phyloP scores from a whole-genome alignment of 257 asterid species.

The Scutellaria baicalensis region DNA sequence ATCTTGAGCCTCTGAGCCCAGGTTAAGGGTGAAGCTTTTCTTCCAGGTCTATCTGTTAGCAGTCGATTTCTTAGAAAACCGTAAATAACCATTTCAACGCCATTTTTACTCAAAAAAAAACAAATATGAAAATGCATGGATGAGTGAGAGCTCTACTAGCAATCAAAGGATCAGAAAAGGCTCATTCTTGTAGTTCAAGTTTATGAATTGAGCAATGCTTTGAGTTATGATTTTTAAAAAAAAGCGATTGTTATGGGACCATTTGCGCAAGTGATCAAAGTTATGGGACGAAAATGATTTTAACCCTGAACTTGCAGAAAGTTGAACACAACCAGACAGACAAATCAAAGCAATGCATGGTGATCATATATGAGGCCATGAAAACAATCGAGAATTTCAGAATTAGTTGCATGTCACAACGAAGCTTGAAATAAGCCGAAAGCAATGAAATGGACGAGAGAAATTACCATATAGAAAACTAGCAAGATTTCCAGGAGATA shows the following conservation, averaged over 20 bases:
- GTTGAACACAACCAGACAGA: neutral
- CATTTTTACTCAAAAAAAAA: neutral
- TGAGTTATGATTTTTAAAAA: no score
- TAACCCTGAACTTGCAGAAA: no score
- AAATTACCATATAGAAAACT: constrained; percentile 71
- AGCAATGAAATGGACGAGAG: neutral
- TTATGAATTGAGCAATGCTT: no score
- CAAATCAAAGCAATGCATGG: neutral
- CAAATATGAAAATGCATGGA: neutral
- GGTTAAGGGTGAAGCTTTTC: constrained; percentile 59
- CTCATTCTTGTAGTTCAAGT: no score
- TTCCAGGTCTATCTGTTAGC: constrained; percentile 77
- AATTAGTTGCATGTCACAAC: neutral
- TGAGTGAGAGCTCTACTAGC: neutral
- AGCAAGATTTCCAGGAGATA: constrained; percentile 84
- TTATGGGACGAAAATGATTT: no score
- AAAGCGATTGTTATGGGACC: no score
- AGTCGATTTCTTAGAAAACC: no score
- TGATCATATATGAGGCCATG: neutral
- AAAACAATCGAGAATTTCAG: neutral
- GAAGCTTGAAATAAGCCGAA: neutral
- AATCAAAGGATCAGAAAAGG: neutral
- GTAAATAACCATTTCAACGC: neutral
- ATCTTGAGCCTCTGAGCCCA: constrained; percentile 84
- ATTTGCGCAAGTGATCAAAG: no score